Base-by-base conservation (phyloP, 768 basidiomycete species). In the Phanerochaete carnosa region DNA sequence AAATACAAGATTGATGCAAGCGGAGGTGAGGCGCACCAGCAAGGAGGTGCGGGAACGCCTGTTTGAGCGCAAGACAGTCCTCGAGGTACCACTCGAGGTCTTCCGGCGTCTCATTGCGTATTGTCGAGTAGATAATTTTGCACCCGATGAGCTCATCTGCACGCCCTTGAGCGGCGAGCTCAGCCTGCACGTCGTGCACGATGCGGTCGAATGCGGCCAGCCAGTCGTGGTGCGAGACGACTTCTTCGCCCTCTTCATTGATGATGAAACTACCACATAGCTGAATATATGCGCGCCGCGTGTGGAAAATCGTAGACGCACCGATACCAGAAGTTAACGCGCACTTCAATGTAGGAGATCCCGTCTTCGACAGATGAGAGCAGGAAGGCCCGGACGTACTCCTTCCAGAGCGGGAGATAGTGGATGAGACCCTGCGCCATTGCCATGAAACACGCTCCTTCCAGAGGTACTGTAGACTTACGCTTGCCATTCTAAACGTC, bases 21-120 rank as follows among this genome's bases (percentile, higher is more conserved):
- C 8, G 5, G 15, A 30, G 26, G 16, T 13, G 16, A 45, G 16
- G 45, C 75, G 23, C 28, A 84, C 89, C 90, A 45, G 83, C 82
- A 49, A 92, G 87, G 33, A 90, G 72, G 64, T 89, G 80, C 23
- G 89, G 90, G 67, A 89, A 92, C 58, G 84, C 82, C 68, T 88
- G 82, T 71, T 90, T 92, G 61, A 92, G 75, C 8, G 75, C 73
- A 55, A 92, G 83, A 64, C 90, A 90, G 64, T 93, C 90, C 59
- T 89, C 86, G n/a, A 85, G 71, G 68, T 85, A 86, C 81, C 80
- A 83, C 29, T 82, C 80, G 15, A 92, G 68, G 59, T 84, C 82
- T 49, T 87, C 83, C 8, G 76, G 72, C 1, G 80, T 76, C 50
- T 87, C 76, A 61, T 79, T 73, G 26, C 86, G 81, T 46, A 89